Evolutionary conservation across 2,329 filamentous ascomycete species (phyloP), one percentile per base, ranked within the genome.

Genomic region (Xylariaceae sp.): DNA sequence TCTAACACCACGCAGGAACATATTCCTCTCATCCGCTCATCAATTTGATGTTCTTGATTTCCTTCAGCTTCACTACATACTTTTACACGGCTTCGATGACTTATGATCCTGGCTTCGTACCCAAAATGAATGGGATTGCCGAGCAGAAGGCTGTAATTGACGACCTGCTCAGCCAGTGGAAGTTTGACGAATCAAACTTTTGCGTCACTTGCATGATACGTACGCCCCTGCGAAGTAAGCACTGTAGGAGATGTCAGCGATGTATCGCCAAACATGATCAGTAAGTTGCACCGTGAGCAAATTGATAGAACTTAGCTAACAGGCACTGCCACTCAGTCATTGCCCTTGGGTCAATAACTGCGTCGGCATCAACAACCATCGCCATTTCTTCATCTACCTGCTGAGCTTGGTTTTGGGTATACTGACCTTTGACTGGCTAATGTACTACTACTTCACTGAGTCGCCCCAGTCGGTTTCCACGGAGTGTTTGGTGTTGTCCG

Each of bases 341-440:
- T 99, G 94, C 64, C 94, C 94, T 0, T 99, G 94, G 94, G 89
- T 97, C 19, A 88, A 95, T 71, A 97, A 96, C 69, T 99, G 94
- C 62, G 82, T 99, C 39, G 94, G 89, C 39, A 82, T 94, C 56
- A 97, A 97, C 73, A 99, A 97, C 67, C 88, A 97, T 64, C 85
- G 94, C 12, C 91, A 96, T 60, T 99, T 99, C 69, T 87, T 96
- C 63, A 74, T 96, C 44, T 99, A 97, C 66, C 80, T 99, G 15
- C 72, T 95, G 39, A 84, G 72, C 61, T 73, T 99, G 54, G 87
- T 90, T 47, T 56, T 87, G 14, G 90, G 90, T 30, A 86, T 97
- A 33, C 57, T 88, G 2, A 62, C 82, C 2, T 85, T 90, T 58
- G 81, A 95, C 57, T 82, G 80, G 66, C 66, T 96, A 35, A 76